phyloP scores from a whole-genome alignment of 179 eudicot species.

The Beta corolliflora region DNA sequence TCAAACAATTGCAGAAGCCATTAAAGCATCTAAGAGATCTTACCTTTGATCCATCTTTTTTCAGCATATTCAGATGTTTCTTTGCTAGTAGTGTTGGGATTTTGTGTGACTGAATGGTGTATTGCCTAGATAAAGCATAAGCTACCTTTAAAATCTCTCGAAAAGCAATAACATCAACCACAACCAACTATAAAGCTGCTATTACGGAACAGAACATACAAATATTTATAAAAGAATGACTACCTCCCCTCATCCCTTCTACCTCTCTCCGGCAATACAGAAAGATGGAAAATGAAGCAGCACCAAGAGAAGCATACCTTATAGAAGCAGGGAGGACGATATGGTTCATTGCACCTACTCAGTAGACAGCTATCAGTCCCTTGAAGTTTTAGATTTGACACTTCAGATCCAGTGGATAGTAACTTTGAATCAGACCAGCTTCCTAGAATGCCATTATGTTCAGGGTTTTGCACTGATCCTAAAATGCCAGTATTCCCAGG shows the following conservation, averaged over 20 bases:
- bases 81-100: conserved; percentile 7
- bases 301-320: conserved; percentile 31
- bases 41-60: conserved; percentile 31
- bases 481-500: conserved; percentile 12
- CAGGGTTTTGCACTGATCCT: conserved; percentile 21
- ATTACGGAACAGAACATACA: neutral
- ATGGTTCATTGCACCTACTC: conserved; percentile 41
- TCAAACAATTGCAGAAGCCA: conserved; percentile 1
- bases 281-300: neutral
- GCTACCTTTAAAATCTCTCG: neutral
- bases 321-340: conserved; percentile 41
- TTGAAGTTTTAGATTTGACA: conserved; percentile 20
- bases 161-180: neutral
- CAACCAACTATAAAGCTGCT: conserved; percentile 9
- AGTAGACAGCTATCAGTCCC: conserved; percentile 25
- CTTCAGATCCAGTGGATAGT: conserved; percentile 22
- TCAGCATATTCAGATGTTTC: conserved; percentile 22
- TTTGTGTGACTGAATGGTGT: conserved; percentile 14
- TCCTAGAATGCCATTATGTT: conserved; percentile 32
- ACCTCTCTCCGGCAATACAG: conserved; percentile 1
- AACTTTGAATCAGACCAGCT: conserved; percentile 27
- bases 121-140: conserved; percentile 31
- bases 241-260: conserved; percentile 12
- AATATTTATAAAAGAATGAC: conserved; percentile 13
- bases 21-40: neutral